Conservation (phyloP, 2,329 filamentous ascomycete species). For the Colletotrichum karsti region DNA sequence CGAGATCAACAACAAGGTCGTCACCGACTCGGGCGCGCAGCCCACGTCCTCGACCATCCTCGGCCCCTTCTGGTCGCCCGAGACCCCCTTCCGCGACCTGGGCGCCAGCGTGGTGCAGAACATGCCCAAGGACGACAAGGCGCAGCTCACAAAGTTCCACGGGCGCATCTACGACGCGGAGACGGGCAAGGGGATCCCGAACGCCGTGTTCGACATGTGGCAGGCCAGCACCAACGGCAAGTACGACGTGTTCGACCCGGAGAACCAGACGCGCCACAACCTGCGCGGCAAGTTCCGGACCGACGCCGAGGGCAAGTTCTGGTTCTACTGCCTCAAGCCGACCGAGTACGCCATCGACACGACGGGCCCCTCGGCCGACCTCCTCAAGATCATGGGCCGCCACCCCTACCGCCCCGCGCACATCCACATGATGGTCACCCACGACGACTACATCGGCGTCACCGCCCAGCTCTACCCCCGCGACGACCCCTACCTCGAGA, state of each 20-base stretch:
- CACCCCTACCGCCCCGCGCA: constrained; percentile 34
- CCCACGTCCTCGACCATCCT: constrained; percentile 29
- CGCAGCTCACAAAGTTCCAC: constrained; percentile 28
- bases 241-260: constrained; percentile 71
- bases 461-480: constrained; percentile 75
- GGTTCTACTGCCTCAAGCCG: constrained; percentile 70
- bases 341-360: constrained; percentile 70
- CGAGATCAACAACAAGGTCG: constrained; percentile 29
- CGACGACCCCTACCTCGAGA: constrained; percentile 60
- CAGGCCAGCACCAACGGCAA: constrained; percentile 66
- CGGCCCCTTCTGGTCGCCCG: constrained; percentile 31
- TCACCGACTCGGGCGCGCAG: constrained; percentile 17
- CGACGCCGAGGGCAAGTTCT: constrained; percentile 67
- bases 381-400: constrained; percentile 34
- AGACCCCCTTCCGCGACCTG: constrained; percentile 30
- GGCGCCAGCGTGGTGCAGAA: constrained; percentile 28
- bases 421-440: constrained; percentile 43
- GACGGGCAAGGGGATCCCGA: constrained; percentile 36
- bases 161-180: constrained; percentile 31
- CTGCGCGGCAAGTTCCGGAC: constrained; percentile 71
- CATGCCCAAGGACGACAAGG: constrained; percentile 22
- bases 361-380: constrained; percentile 47
- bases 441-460: constrained; percentile 67
- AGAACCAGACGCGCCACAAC: constrained; percentile 68
- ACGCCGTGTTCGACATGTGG: constrained; percentile 68